These are phyloP conservation scores for Blastobotrys peoriensis DNA, from an alignment of 805 yeast species.

Conservation along the genomic window DNA sequence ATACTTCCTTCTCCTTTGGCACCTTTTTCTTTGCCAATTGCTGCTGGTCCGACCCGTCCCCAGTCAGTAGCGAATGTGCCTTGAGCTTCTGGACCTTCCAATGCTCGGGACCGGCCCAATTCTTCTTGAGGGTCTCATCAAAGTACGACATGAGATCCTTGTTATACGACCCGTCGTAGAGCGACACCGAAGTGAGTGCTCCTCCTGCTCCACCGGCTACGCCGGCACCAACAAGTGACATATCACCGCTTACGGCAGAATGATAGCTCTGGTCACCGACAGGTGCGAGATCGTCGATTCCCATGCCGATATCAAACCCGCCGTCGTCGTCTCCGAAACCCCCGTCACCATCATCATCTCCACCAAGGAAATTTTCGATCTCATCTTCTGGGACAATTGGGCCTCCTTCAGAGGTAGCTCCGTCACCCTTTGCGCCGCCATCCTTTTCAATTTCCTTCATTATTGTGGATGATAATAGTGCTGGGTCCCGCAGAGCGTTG, in stretches of 20 bases:
- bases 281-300: slow-evolving; percentile 13
- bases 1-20: slow-evolving; percentile 28
- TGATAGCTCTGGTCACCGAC: slow-evolving; percentile 6
- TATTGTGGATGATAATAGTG: slow-evolving; percentile 5
- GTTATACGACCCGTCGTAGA: slow-evolving; percentile 14
- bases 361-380: neutral
- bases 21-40: slow-evolving; percentile 5
- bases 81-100: slow-evolving; percentile 74
- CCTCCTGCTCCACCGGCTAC: neutral
- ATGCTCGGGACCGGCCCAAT: slow-evolving; percentile 91
- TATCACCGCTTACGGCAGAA: neutral
- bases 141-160: slow-evolving; percentile 72
- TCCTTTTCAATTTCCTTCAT: slow-evolving; percentile 7
- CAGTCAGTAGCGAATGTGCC: slow-evolving; percentile 7
- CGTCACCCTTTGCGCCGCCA: neutral
- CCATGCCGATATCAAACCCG: slow-evolving; percentile 1
- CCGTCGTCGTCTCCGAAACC: slow-evolving; percentile 1
- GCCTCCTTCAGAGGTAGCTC: neutral
- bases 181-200: neutral
- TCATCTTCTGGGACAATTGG: neutral
- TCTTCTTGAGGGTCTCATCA: slow-evolving; percentile 60
- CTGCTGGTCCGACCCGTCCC: neutral
- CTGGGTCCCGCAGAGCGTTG: slow-evolving; percentile 42
- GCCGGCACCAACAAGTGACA: no score
- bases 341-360: slow-evolving; percentile 15